A percentile compares a stretch with the other conserved stretches of the same genome.
phyloP scores from a whole-genome alignment of 225 moss, liverwort and hornwort species.

The Bryoerythrophyllum caledonicum region DNA sequence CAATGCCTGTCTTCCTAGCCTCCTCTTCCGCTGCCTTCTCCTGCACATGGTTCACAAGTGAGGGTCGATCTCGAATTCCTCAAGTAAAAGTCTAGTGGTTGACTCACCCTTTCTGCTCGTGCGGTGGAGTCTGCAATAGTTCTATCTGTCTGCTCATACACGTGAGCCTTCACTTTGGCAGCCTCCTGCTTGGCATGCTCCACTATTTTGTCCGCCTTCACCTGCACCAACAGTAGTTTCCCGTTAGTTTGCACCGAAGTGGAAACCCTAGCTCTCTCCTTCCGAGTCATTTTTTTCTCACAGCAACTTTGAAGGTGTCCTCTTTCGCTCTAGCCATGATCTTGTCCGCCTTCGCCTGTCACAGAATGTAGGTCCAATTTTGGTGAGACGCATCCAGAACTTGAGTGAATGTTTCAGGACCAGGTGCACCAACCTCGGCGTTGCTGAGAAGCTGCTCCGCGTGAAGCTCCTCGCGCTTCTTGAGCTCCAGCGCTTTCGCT shows the following conservation, averaged over 20 bases:
- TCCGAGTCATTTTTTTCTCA: slow-evolving; percentile 22
- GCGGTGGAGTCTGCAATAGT: slow-evolving; percentile 64
- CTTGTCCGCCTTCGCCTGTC: slow-evolving; percentile 47
- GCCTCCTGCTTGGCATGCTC: slow-evolving; percentile 72
- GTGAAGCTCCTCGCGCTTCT: slow-evolving; percentile 63
- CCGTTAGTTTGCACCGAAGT: background rate
- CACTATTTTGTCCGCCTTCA: slow-evolving; percentile 74
- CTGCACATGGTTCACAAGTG: slow-evolving; percentile 35
- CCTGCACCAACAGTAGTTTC: slow-evolving; percentile 26
- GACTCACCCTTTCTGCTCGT: slow-evolving; percentile 53
- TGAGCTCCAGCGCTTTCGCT: slow-evolving; percentile 51
- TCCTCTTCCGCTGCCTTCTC: slow-evolving; percentile 73
- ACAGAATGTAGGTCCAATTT: background rate
- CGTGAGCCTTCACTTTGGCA: slow-evolving; percentile 57
- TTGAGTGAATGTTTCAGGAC: too few relatives aligned
- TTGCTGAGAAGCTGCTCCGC: slow-evolving; percentile 42
- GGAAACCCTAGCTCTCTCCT: background rate
- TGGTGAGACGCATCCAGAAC: too few relatives aligned
- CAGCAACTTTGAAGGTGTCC: slow-evolving; percentile 52
- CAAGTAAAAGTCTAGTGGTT: background rate
- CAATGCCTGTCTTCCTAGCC: slow-evolving; percentile 58
- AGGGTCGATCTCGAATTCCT: background rate
- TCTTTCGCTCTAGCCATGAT: slow-evolving; percentile 50
- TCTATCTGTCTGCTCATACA: slow-evolving; percentile 64
- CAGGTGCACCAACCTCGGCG: slow-evolving; percentile 38